These are phyloP conservation scores for Lantana camara DNA, from an alignment of 257 asterid genomes.

Conservation along the genomic window DNA sequence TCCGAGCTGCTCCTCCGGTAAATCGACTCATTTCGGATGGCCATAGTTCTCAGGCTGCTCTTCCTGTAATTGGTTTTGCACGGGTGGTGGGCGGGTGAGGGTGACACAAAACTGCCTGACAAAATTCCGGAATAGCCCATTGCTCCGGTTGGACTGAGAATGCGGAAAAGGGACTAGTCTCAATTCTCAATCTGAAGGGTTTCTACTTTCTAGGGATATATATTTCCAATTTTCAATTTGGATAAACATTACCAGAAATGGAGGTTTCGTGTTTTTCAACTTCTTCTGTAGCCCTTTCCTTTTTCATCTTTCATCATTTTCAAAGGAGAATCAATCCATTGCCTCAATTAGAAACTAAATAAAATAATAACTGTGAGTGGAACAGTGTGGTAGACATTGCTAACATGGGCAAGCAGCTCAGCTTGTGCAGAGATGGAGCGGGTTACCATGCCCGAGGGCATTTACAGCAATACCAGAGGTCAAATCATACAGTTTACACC, in stretches of 20 bases:
- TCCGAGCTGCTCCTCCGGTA: slow-evolving; percentile 42
- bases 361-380: slow-evolving; percentile 64
- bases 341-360: neutral
- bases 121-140: slow-evolving; percentile 48
- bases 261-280: too few species aligned
- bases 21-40: slow-evolving; percentile 17
- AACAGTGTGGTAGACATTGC: slow-evolving; percentile 71
- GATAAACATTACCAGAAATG: too few species aligned
- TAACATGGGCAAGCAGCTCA: slow-evolving; percentile 67
- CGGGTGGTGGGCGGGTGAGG: slow-evolving; percentile 35
- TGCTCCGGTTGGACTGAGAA: neutral
- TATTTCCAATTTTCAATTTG: too few species aligned
- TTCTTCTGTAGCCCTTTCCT: too few species aligned
- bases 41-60: too few species aligned
- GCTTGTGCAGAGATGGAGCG: slow-evolving; percentile 74
- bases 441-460: slow-evolving; percentile 91
- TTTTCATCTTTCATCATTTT: too few species aligned
- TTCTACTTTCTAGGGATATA: too few species aligned
- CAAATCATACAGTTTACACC: slow-evolving; percentile 79
- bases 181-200: too few species aligned
- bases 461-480: slow-evolving; percentile 89
- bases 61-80: slow-evolving; percentile 28
- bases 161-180: too few species aligned
- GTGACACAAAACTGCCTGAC: slow-evolving; percentile 34
- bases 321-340: neutral